phyloP scores from a whole-genome alignment of 2,329 filamentous ascomycete genomes.

The Calonectria hongkongensis region DNA sequence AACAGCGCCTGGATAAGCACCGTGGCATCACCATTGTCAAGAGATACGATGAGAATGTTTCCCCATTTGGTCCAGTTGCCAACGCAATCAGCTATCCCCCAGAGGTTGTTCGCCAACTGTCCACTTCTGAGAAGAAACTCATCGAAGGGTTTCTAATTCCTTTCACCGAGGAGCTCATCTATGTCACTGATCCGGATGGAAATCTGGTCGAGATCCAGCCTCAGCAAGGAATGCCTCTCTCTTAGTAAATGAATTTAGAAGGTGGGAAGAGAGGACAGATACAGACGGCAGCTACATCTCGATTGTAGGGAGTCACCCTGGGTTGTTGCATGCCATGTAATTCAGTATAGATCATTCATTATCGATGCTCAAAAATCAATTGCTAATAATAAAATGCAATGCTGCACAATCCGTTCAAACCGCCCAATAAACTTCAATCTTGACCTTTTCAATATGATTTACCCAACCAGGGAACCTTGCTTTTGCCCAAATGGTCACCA shows the following conservation, averaged over 20 bases:
- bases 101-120: conserved; percentile 40
- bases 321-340: neutral
- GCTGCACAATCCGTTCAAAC: conserved; percentile 53
- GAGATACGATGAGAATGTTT: conserved; percentile 46
- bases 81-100: conserved; percentile 41
- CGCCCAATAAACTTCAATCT: conserved; percentile 77
- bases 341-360: neutral
- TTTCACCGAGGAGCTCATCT: conserved; percentile 44
- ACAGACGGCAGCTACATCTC: too few species aligned
- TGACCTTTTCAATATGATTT: conserved; percentile 70
- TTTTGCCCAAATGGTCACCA: conserved; percentile 77
- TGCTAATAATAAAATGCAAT: neutral
- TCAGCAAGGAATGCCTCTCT: conserved; percentile 13
- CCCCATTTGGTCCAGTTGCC: conserved; percentile 36
- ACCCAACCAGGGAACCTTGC: conserved; percentile 73
- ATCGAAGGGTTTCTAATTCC: conserved; percentile 35
- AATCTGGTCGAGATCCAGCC: conserved; percentile 54
- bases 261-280: neutral
- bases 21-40: conserved; percentile 55
- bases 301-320: too few species aligned
- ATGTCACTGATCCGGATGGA: conserved; percentile 52
- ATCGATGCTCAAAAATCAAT: neutral
- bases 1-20: conserved; percentile 51
- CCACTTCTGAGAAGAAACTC: conserved; percentile 2
- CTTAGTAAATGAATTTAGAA: neutral